Evolutionary conservation across 2,329 filamentous ascomycete species (phyloP).

Genomic region (Colletotrichum caudatum): DNA sequence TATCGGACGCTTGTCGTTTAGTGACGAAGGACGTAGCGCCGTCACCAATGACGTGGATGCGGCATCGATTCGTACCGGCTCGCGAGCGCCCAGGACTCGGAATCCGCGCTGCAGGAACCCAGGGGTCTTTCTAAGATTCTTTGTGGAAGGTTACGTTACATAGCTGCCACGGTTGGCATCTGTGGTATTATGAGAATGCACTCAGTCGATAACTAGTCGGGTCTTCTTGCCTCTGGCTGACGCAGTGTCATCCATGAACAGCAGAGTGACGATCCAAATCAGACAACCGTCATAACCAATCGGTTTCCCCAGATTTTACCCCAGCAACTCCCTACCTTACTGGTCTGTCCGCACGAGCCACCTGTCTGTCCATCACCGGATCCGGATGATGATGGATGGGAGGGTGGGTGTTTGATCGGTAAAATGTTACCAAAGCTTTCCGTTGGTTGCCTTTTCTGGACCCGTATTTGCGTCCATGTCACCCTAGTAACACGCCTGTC

Average conservation of each 20-base stretch:
- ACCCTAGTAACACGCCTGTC: conserved; percentile 4
- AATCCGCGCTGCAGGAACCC: conserved; percentile 7
- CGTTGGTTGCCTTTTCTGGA: neutral
- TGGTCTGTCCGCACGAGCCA: conserved; percentile 10
- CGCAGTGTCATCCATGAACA: conserved; percentile 3
- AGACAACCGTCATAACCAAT: conserved; percentile 14
- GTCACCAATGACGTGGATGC: conserved; percentile 23
- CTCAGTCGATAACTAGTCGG: conserved; percentile 7
- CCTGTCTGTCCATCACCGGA: conserved; percentile 12
- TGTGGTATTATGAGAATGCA: neutral
- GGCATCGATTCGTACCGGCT: conserved; percentile 14
- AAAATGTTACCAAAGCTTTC: conserved; percentile 12
- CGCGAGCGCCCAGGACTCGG: conserved; percentile 1
- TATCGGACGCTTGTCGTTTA: conserved; percentile 13
- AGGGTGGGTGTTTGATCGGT: conserved; percentile 3
- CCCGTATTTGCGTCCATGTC: conserved; percentile 12
- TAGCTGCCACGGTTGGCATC: neutral
- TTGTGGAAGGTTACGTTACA: conserved; percentile 9
- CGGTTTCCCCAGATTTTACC: conserved; percentile 28
- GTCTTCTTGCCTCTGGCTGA: neutral
- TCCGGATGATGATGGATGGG: conserved; percentile 13
- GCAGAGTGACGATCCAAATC: conserved; percentile 29
- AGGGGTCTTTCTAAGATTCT: neutral
- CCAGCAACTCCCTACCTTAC: conserved; percentile 14
- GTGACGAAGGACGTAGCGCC: neutral